Evolutionary conservation across 2,329 filamentous ascomycete species (phyloP).

Genomic region (Ceratocystis huliohia): DNA sequence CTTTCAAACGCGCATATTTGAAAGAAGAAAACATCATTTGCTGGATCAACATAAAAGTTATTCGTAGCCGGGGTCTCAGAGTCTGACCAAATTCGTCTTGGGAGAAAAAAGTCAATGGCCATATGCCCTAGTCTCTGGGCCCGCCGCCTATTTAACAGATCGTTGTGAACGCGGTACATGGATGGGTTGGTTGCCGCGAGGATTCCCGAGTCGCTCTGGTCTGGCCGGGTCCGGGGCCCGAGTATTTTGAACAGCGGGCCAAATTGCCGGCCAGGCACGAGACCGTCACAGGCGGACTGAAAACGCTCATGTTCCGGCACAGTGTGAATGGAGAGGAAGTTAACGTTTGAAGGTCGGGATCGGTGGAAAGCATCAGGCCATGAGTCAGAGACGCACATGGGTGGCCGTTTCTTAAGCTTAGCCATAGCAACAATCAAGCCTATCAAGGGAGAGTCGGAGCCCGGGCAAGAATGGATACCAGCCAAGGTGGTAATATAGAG

Average conservation of each 20-base stretch:
- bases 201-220: conserved; percentile 1
- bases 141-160: background rate
- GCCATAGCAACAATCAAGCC: background rate
- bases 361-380: conserved; percentile 5
- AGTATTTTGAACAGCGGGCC: conserved; percentile 4
- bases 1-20: background rate
- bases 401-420: background rate
- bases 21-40: background rate
- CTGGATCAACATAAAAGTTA: background rate
- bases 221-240: background rate
- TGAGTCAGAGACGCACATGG: background rate
- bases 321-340: background rate
- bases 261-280: background rate
- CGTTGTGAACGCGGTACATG: conserved; percentile 4
- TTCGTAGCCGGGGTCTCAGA: background rate
- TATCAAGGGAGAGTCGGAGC: background rate
- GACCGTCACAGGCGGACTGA: background rate
- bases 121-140: background rate
- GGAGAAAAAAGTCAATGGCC: background rate
- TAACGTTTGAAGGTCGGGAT: background rate
- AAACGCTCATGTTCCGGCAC: background rate
- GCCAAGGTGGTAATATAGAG: background rate
- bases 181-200: conserved; percentile 1
- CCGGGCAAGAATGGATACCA: background rate
- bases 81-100: background rate